These are phyloP conservation scores for Solanum etuberosum DNA, from an alignment of 257 asterid genomes.

Conservation along the genomic window DNA sequence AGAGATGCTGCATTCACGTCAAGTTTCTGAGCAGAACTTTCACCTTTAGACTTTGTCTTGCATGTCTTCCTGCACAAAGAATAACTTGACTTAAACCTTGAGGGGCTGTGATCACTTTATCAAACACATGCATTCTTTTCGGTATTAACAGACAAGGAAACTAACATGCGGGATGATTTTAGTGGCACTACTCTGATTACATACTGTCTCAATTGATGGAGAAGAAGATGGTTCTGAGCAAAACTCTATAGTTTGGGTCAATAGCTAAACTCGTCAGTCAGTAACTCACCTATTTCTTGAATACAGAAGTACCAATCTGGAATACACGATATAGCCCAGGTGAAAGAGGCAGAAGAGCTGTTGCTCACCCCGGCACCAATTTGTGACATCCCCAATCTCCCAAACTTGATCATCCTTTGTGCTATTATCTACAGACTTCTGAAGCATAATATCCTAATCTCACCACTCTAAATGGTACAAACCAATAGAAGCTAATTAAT, in stretches of 20 bases:
- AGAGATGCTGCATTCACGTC: slow-evolving; percentile 14
- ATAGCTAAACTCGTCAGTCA: not conserved
- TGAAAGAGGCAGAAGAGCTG: not conserved
- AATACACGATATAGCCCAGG: not conserved
- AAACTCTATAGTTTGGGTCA: not conserved
- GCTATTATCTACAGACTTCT: not conserved
- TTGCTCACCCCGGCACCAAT: not conserved
- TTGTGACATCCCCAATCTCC: not conserved
- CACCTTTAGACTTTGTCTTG: slow-evolving; percentile 12
- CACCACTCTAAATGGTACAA: not conserved
- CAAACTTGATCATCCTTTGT: not conserved
- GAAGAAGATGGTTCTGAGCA: not conserved
- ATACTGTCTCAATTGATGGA: not conserved
- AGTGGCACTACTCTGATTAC: not conserved
- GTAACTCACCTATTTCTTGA: not conserved
- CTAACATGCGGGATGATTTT: not conserved
- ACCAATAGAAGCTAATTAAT: not conserved
- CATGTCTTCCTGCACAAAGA: slow-evolving; percentile 40
- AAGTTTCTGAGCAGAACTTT: slow-evolving; percentile 22
- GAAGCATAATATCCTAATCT: not conserved
- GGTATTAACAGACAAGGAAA: not conserved
- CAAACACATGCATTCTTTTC: not conserved
- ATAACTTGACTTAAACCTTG: not conserved
- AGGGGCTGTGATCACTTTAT: not conserved
- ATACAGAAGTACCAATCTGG: not conserved